Base-by-base conservation (phyloP, 106 monocot species). In the Dioscorea alata region DNA sequence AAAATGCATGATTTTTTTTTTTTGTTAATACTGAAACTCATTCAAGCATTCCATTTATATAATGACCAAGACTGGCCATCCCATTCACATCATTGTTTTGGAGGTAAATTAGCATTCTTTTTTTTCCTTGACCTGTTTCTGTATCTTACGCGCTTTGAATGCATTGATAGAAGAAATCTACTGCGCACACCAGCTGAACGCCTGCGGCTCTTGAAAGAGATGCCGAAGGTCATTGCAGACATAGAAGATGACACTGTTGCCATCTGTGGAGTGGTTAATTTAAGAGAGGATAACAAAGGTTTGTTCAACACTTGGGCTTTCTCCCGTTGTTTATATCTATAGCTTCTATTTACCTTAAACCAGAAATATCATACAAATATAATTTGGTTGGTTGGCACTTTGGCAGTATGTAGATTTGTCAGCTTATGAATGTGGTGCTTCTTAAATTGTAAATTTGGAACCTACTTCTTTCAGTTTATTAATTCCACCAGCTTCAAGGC, bases 191-290 rank as follows among this genome's bases (percentile, higher is more conserved):
- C 85, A 34, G 79, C 70, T 34, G 95, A 91, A 73, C 59, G 70
- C 66, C 65, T 61, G 61, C 81, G 79, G 13, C 84, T 85, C 15
- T 33, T 91, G 50, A 75, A 85, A 76, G 77, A 83, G 73, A 73
- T 95, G 65, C 95, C 95, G 22, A 19, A 57, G 59, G 72, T 82
- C 58, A 53, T 82, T 76, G 72, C 75, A 15, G 90, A 91, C 63
- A 72, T 19, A 19, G 80, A 64, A 64, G 69, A 65, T 22, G 73
- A 71, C 50, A 70, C 34, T 8, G 58, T 69, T 33, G 62, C 23
- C 18, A 71, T 42, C n/a, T 50, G 64, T 64, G 48, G 19, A 65
- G 12, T 49, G 15, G 19, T 58, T 34, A 33, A 75, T 59, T 23
- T 72, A 15, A 59, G 21, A 52, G 16, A 31, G 28, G 24, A 35